phyloP scores from a whole-genome alignment of 192 early-diverging fungal genomes.

The Dimargaris verticillata region DNA sequence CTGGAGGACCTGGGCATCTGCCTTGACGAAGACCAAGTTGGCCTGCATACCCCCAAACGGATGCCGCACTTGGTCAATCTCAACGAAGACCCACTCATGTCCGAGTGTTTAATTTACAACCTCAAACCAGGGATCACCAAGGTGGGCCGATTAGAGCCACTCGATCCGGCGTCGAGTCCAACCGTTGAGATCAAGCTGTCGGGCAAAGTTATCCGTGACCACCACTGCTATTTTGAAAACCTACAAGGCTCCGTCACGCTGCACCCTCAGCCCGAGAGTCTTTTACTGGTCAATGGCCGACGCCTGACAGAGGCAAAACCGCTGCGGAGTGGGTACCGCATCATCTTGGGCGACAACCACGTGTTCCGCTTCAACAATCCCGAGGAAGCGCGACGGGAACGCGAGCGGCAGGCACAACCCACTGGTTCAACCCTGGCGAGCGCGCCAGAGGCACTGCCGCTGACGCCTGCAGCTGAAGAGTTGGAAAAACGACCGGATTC shows the following conservation, averaged over 20 bases:
- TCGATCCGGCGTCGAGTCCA: neutral
- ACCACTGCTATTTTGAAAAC: conserved; percentile 66
- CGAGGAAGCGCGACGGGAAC: conserved; percentile 53
- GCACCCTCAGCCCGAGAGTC: conserved; percentile 32
- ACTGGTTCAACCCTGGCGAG: neutral
- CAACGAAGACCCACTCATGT: conserved; percentile 77
- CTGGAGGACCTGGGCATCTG: conserved; percentile 65
- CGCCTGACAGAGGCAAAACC: conserved; percentile 35
- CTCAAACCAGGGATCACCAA: conserved; percentile 53
- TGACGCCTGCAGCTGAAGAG: neutral
- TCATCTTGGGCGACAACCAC: conserved; percentile 65
- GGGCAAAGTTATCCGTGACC: conserved; percentile 37
- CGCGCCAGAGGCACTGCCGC: neutral
- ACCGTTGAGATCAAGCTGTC: conserved; percentile 35
- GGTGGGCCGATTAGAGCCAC: conserved; percentile 38
- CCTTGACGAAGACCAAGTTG: conserved; percentile 49
- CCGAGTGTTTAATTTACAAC: conserved; percentile 80
- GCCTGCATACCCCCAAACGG: conserved; percentile 57
- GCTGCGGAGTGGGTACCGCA: conserved; percentile 53
- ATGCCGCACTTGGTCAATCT: conserved; percentile 79
- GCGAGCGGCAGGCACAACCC: conserved; percentile 19
- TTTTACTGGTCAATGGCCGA: conserved; percentile 67
- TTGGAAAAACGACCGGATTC: neutral
- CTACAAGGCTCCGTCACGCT: conserved; percentile 37
- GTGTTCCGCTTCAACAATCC: conserved; percentile 78